These are phyloP conservation scores for Capsicum chinense DNA, from an alignment of 257 asterid genomes.

Conservation along the genomic window DNA sequence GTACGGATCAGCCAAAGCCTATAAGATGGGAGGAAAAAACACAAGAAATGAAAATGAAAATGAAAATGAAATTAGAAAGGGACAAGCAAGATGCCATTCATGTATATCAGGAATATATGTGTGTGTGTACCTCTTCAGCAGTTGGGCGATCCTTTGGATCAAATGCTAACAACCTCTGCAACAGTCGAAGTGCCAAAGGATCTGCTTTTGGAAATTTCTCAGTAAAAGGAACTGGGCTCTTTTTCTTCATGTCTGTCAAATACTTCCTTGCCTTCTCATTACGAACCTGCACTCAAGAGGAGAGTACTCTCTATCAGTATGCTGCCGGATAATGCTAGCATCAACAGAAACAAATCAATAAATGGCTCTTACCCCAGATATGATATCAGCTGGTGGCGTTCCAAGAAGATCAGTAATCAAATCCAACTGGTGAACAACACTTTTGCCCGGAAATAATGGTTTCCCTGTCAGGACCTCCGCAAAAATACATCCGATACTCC, in stretches of 20 bases:
- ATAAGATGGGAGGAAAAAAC: constrained; percentile 7
- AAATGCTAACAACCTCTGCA: constrained; percentile 79
- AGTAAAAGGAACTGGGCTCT: constrained; percentile 60
- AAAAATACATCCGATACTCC: constrained; percentile 92
- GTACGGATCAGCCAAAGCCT: constrained; percentile 97
- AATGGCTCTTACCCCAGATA: constrained; percentile 64
- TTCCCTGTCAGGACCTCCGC: constrained; percentile 83
- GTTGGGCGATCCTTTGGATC: constrained; percentile 96
- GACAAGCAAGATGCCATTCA: constrained; percentile 11
- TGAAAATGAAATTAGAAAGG: neutral
- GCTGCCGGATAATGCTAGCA: constrained; percentile 5
- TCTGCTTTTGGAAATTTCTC: constrained; percentile 73
- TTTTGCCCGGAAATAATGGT: constrained; percentile 94
- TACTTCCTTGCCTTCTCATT: constrained; percentile 92
- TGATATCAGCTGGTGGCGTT: constrained; percentile 76
- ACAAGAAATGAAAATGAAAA: constrained; percentile 16
- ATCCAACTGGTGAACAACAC: constrained; percentile 91
- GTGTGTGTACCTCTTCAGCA: constrained; percentile 72
- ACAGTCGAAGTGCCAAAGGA: constrained; percentile 70
- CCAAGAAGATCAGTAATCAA: constrained; percentile 90
- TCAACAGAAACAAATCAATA: neutral
- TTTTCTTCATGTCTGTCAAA: constrained; percentile 74
- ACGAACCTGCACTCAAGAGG: constrained; percentile 67
- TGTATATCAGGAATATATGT: neutral
- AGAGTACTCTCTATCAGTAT: neutral